These are phyloP conservation scores for Pontederia paniculata DNA, from an alignment of 176 grass and related monocot genomes.

Conservation along the genomic window DNA sequence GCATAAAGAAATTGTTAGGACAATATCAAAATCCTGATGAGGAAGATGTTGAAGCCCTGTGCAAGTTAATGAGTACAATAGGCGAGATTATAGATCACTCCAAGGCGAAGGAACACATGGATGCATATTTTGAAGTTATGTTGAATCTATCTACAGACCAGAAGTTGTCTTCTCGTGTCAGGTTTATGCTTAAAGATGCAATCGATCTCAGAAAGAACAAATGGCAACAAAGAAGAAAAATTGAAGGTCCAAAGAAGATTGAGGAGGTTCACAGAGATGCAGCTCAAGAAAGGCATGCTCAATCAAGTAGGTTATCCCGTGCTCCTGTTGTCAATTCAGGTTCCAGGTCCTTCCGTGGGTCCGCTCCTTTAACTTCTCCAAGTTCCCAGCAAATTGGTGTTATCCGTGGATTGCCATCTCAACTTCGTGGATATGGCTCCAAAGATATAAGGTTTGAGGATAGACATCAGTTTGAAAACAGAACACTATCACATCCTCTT, in stretches of 20 bases:
- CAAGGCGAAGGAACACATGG: slow-evolving; percentile 87
- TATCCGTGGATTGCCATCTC: slow-evolving; percentile 41
- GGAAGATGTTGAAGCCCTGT: slow-evolving; percentile 84
- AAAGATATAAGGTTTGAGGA: slow-evolving; percentile 71
- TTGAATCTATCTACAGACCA: slow-evolving; percentile 45
- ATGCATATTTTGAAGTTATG: slow-evolving; percentile 75
- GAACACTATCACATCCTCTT: slow-evolving; percentile 46
- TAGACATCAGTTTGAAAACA: slow-evolving; percentile 48
- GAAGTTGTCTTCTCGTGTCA: slow-evolving; percentile 69
- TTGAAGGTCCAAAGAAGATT: slow-evolving; percentile 95
- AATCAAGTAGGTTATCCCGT: slow-evolving; percentile 56
- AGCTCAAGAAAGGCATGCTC: slow-evolving; percentile 84
- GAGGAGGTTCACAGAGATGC: slow-evolving; percentile 93
- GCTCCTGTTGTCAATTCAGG: slow-evolving; percentile 38
- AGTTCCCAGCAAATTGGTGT: slow-evolving; percentile 51
- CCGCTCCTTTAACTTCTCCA: slow-evolving; percentile 34
- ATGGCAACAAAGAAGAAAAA: slow-evolving; percentile 92
- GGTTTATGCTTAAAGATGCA: slow-evolving; percentile 81
- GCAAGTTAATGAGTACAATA: slow-evolving; percentile 98
- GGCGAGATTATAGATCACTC: slow-evolving; percentile 90
- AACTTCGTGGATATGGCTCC: slow-evolving; percentile 34
- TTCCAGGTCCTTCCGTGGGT: slow-evolving; percentile 37
- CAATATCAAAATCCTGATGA: slow-evolving; percentile 55
- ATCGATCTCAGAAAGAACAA: slow-evolving; percentile 88
- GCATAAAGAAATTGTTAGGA: slow-evolving; percentile 81